Evolutionary conservation across 352 stramenopile genomes (phyloP).

Genomic region (Peronospora farinosa): DNA sequence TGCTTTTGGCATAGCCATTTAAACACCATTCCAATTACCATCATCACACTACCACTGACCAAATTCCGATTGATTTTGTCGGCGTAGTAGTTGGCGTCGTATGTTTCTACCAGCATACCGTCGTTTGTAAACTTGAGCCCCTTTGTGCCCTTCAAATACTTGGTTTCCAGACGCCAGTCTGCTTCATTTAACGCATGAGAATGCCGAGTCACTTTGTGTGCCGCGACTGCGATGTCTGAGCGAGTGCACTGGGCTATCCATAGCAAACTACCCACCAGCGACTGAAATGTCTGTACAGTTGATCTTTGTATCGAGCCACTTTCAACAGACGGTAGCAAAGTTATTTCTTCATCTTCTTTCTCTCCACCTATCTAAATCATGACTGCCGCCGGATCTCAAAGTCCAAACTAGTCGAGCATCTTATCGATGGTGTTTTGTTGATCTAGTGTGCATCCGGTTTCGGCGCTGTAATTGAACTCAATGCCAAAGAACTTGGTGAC

Average conservation of each 20-base stretch:
- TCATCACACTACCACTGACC: conserved; percentile 12
- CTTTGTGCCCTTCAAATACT: conserved; percentile 23
- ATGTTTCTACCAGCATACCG: conserved; percentile 6
- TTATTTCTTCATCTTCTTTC: not conserved
- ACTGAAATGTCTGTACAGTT: conserved; percentile 27
- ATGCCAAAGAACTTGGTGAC: conserved; percentile 13
- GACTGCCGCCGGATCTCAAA: not conserved
- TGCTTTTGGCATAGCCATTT: conserved; percentile 23
- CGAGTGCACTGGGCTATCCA: conserved; percentile 31
- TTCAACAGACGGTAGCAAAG: conserved; percentile 3
- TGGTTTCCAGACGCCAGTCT: conserved; percentile 12
- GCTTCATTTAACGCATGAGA: conserved; percentile 8
- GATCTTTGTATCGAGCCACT: not conserved
- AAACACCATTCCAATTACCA: conserved; percentile 10
- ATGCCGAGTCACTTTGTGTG: conserved; percentile 16
- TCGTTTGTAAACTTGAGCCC: conserved; percentile 12
- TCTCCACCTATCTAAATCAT: conserved; percentile 11
- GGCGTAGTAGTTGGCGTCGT: conserved; percentile 20
- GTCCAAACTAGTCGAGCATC: not conserved
- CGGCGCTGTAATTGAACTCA: conserved; percentile 1
- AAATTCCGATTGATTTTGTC: conserved; percentile 20
- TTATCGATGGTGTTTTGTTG: not conserved
- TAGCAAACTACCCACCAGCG: conserved; percentile 29
- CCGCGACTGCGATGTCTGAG: conserved; percentile 24
- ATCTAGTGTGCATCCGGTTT: not conserved